phyloP scores from a whole-genome alignment of 306 rosid genomes.

The Trichosanthes truncata region DNA sequence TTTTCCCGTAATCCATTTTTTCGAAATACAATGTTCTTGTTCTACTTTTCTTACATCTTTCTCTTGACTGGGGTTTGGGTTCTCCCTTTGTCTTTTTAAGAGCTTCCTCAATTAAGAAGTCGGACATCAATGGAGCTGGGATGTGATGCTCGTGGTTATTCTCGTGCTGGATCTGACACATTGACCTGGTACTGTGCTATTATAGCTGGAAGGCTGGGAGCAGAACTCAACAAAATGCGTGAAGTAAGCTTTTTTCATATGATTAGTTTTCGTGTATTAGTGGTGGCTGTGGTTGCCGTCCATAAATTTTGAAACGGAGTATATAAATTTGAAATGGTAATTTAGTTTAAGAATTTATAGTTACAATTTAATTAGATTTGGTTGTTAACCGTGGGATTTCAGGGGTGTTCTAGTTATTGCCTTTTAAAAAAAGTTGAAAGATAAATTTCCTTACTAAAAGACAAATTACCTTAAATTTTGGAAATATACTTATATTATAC shows the following conservation, averaged over 20 bases:
- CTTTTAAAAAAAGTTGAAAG: not conserved
- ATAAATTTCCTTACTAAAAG: not conserved
- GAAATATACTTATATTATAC: not conserved
- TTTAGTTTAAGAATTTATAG: not conserved
- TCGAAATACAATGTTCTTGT: not conserved
- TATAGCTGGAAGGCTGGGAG: slow-evolving; percentile 67
- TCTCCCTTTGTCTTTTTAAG: slow-evolving; percentile 23
- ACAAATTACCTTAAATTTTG: not conserved
- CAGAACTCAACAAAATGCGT: slow-evolving; percentile 72
- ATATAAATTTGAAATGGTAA: not conserved
- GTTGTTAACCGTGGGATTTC: not conserved
- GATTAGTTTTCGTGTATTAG: slow-evolving; percentile 8
- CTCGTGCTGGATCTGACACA: slow-evolving; percentile 78
- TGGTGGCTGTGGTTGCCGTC: not conserved
- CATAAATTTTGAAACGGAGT: not conserved
- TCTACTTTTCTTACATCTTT: not conserved
- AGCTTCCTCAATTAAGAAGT: slow-evolving; percentile 71
- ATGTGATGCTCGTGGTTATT: slow-evolving; percentile 80
- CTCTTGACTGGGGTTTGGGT: not conserved
- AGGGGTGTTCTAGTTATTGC: not conserved
- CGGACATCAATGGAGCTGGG: slow-evolving; percentile 78
- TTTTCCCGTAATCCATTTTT: not conserved
- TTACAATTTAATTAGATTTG: not conserved
- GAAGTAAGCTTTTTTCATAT: slow-evolving; percentile 47
- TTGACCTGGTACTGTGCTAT: slow-evolving; percentile 84